Base-by-base conservation (phyloP, 192 early-diverging fungal species). In the Gaertneriomyces semiglobifer region DNA sequence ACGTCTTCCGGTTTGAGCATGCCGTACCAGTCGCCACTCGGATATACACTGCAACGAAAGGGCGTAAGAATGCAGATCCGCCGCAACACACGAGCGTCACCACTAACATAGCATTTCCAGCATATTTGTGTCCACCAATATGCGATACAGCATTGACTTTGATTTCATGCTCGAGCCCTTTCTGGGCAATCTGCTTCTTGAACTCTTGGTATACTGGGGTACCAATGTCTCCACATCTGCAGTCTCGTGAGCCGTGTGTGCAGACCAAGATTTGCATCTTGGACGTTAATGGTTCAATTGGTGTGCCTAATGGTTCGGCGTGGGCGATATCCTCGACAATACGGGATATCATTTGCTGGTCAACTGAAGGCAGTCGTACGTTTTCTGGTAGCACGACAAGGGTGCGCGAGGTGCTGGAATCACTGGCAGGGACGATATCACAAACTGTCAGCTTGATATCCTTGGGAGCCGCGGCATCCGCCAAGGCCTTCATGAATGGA, bases 91-190 rank as follows among this genome's bases (percentile, higher is more conserved):
- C 1, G 33, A 57, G n/a, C 11, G 1, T 14, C 12, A 1, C 11
- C 18, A 38, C 69, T 58, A 2, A 71, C 70, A 84, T 84, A 9
- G 75, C 76, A 62, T 86, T 86, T 7, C 77, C 80, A 9, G 85
- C 85, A 48, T 58, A 82, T 41, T 76, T 76, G 66, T 86, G 85
- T 14, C 85, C 85, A 33, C 85, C 85, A 20, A 86, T 72, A 71
- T 86, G 85, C n/a, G 77, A 81, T 40, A 80, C 74, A 5, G 66
- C 74, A 33, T 68, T 72, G 40, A 79, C 69, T 42, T 59, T 10
- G 18, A 70, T 41, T 10, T 25, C 11, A 18, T 20, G 47, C n/a
- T 42, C 44, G 11, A 76, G 68, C 45, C 78, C 44, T 11, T 65
- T 64, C 0, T 70, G 68, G 56, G 56, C 53, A 25, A 80, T 69